These are phyloP conservation scores for Tylopilus vinaceipallidus DNA, from an alignment of 768 basidiomycete genomes.

Conservation along the genomic window DNA sequence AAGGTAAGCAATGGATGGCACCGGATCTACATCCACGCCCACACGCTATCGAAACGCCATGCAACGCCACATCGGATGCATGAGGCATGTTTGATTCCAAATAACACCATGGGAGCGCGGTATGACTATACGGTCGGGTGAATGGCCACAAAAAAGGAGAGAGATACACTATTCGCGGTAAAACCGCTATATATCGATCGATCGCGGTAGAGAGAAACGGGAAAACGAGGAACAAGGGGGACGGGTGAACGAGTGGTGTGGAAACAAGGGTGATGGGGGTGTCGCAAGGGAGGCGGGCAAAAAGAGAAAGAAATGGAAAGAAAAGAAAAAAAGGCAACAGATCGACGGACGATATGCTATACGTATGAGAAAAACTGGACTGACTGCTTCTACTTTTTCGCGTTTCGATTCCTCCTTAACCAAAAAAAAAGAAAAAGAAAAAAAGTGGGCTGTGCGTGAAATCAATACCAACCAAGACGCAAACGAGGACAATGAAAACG, in stretches of 20 bases:
- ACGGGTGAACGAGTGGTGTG: background rate
- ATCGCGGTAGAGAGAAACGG: background rate
- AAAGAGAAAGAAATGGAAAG: background rate
- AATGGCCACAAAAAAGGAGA: too few relatives aligned
- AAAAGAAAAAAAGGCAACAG: background rate
- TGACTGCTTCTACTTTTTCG: conserved; percentile 4
- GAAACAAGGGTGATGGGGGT: background rate
- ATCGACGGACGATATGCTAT: conserved; percentile 16
- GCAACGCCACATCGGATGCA: too few relatives aligned
- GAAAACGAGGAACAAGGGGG: background rate
- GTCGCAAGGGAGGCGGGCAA: conserved; percentile 8
- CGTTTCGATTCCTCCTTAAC: conserved; percentile 4
- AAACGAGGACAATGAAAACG: background rate
- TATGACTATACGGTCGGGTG: too few relatives aligned
- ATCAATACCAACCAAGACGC: conserved; percentile 9
- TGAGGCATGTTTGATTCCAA: too few relatives aligned
- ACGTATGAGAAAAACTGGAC: background rate
- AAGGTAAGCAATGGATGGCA: too few relatives aligned
- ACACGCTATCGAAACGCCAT: too few relatives aligned
- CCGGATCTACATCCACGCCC: too few relatives aligned
- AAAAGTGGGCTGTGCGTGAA: conserved; percentile 4
- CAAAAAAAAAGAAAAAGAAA: too few relatives aligned
- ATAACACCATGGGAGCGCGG: too few relatives aligned
- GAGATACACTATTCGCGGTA: too few relatives aligned
- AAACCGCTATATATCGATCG: conserved; percentile 12